These are phyloP conservation scores for Solanum etuberosum DNA, from an alignment of 257 asterid genomes.

Conservation along the genomic window DNA sequence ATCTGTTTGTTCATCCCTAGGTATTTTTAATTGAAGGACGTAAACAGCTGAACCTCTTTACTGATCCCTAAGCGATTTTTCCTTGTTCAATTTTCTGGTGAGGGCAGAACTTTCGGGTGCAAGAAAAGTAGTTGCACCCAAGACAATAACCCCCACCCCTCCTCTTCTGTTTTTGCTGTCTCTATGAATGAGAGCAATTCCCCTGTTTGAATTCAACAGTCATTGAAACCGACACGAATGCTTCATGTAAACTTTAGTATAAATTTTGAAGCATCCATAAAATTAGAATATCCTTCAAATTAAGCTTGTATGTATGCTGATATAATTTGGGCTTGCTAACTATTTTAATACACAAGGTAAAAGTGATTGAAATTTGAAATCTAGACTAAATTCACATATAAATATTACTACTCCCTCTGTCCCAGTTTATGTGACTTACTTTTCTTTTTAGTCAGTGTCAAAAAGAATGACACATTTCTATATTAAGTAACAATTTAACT, in stretches of 20 bases:
- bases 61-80: not conserved
- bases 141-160: not conserved
- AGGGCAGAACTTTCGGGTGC: not conserved
- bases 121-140: not conserved
- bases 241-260: not conserved
- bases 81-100: not conserved
- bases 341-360: not conserved
- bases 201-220: not conserved
- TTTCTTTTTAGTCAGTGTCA: too few species aligned
- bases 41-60: not conserved
- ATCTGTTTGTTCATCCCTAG: not conserved
- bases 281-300: not conserved
- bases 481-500: too few species aligned
- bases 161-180: not conserved
- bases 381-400: not conserved
- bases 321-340: not conserved
- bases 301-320: not conserved
- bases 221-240: not conserved
- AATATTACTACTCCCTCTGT: not conserved
- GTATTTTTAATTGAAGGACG: not conserved
- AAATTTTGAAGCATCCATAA: not conserved
- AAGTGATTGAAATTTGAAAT: not conserved
- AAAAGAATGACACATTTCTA: too few species aligned
- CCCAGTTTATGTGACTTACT: too few species aligned
- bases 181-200: not conserved